Conservation (phyloP, 768 basidiomycete genomes). For the Ramaria sp. region DNA sequence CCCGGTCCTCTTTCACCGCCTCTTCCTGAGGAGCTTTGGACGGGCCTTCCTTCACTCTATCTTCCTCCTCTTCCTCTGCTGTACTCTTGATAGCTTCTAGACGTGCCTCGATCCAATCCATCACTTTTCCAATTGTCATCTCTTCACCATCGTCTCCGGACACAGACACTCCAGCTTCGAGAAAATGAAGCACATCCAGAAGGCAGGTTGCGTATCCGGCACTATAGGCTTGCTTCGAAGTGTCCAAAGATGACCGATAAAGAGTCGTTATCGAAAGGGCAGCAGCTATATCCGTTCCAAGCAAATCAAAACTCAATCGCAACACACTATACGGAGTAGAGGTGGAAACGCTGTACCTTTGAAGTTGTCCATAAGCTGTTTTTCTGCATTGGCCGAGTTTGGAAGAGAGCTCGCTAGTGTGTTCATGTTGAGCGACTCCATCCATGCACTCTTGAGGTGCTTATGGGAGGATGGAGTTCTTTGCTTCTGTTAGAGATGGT, state of each 20-base stretch:
- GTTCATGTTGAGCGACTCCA: constrained; percentile 74
- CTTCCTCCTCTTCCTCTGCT: constrained; percentile 73
- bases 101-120: constrained; percentile 81
- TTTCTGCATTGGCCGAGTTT: constrained; percentile 65
- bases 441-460: constrained; percentile 16
- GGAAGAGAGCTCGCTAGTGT: constrained; percentile 70
- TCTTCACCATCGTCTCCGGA: constrained; percentile 20
- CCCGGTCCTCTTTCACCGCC: background rate
- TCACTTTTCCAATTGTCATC: constrained; percentile 66
- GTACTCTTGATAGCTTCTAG: constrained; percentile 63
- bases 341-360: constrained; percentile 39
- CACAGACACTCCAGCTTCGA: constrained; percentile 68
- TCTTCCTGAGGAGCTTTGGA: background rate
- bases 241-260: constrained; percentile 67
- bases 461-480: background rate
- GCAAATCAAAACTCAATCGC: no score
- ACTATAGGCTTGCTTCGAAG: constrained; percentile 72
- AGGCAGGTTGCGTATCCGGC: constrained; percentile 73
- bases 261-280: constrained; percentile 78
- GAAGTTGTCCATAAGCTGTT: constrained; percentile 71
- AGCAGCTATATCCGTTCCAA: constrained; percentile 39
- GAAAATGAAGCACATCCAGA: constrained; percentile 69
- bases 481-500: no score
- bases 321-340: background rate
- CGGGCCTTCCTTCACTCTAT: background rate